Conservation (phyloP, 176 grass and related monocot genomes). For the Thinopyrum elongatum region DNA sequence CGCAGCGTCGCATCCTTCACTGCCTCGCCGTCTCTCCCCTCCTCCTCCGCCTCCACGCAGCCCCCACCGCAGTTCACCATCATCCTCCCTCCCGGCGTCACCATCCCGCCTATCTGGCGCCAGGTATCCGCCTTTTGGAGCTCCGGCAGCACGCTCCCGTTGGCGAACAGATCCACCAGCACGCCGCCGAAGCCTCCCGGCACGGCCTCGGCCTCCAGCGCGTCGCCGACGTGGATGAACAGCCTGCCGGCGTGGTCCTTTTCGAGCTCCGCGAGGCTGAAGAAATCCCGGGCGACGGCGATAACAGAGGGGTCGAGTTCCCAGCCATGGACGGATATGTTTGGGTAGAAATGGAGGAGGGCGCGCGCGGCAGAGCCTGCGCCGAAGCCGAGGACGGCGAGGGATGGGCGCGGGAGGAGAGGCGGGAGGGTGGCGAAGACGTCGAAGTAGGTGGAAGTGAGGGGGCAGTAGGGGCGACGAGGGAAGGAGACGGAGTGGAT, state of each 20-base stretch:
- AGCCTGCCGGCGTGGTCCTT: slow-evolving; percentile 43
- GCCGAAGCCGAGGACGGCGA: slow-evolving; percentile 76
- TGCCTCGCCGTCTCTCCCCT: slow-evolving; percentile 51
- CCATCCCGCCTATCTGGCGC: slow-evolving; percentile 37
- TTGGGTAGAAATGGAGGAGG: slow-evolving; percentile 63
- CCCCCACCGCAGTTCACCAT: slow-evolving; percentile 84
- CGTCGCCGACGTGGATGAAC: slow-evolving; percentile 51
- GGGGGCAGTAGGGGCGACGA: slow-evolving; percentile 26
- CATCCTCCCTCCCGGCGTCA: slow-evolving; percentile 46
- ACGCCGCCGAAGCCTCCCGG: slow-evolving; percentile 59
- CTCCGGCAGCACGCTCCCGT: slow-evolving; percentile 67
- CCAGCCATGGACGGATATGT: slow-evolving; percentile 53
- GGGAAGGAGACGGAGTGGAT: slow-evolving; percentile 75
- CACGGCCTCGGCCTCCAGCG: slow-evolving; percentile 39
- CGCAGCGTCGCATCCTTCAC: slow-evolving; percentile 60
- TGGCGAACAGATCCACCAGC: slow-evolving; percentile 73
- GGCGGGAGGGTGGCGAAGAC: slow-evolving; percentile 69
- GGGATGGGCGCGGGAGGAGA: slow-evolving; percentile 51
- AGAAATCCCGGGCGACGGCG: slow-evolving; percentile 69
- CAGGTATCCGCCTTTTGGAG: slow-evolving; percentile 64
- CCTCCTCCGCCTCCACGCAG: slow-evolving; percentile 76
- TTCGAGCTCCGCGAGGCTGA: slow-evolving; percentile 64
- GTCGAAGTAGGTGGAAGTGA: slow-evolving; percentile 73
- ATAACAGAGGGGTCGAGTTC: slow-evolving; percentile 76
- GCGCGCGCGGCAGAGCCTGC: slow-evolving; percentile 66